A percentile compares a stretch with the other conserved stretches of the same genome.
phyloP scores from a whole-genome alignment of 768 basidiomycete genomes.

The Austroboletus festivus region DNA sequence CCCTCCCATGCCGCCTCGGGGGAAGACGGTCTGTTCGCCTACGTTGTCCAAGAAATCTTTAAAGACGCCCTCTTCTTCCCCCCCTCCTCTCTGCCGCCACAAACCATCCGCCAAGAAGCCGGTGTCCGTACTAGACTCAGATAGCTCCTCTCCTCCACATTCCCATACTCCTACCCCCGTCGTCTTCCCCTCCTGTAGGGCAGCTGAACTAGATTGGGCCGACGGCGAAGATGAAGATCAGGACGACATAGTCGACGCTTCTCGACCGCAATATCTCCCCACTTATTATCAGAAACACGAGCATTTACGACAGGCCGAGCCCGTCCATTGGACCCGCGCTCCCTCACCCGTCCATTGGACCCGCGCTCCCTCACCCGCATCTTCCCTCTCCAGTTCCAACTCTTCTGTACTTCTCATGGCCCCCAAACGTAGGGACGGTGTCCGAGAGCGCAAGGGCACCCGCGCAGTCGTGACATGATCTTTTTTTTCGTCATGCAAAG shows the following conservation, averaged over 20 bases:
- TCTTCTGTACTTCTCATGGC: slow-evolving; percentile 33
- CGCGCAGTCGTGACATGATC: slow-evolving; percentile 16
- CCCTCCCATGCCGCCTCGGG: slow-evolving; percentile 17
- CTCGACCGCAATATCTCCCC: slow-evolving; percentile 19
- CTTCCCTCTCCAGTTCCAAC: slow-evolving; percentile 23
- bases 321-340: slow-evolving; percentile 17
- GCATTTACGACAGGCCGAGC: slow-evolving; percentile 3
- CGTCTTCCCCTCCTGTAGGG: slow-evolving; percentile 32
- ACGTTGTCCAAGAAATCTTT: slow-evolving; percentile 20
- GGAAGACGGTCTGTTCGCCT: slow-evolving; percentile 10
- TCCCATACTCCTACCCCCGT: slow-evolving; percentile 32
- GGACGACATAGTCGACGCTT: slow-evolving; percentile 18
- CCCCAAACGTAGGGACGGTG: slow-evolving; percentile 16
- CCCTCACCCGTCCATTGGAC: slow-evolving; percentile 16
- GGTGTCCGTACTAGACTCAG: slow-evolving; percentile 1
- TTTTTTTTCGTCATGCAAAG: neutral
- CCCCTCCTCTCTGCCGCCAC: slow-evolving; percentile 10
- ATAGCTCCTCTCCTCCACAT: slow-evolving; percentile 19
- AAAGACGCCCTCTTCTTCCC: slow-evolving; percentile 10
- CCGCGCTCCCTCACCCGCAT: slow-evolving; percentile 16
- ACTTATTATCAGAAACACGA: slow-evolving; percentile 15
- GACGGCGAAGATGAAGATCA: slow-evolving; percentile 19
- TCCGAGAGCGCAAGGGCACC: slow-evolving; percentile 15
- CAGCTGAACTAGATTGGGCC: slow-evolving; percentile 28
- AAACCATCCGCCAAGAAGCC: slow-evolving; percentile 14